These are phyloP conservation scores for Candida gigantensis DNA, from an alignment of 1,139 yeast genomes.

Conservation along the genomic window DNA sequence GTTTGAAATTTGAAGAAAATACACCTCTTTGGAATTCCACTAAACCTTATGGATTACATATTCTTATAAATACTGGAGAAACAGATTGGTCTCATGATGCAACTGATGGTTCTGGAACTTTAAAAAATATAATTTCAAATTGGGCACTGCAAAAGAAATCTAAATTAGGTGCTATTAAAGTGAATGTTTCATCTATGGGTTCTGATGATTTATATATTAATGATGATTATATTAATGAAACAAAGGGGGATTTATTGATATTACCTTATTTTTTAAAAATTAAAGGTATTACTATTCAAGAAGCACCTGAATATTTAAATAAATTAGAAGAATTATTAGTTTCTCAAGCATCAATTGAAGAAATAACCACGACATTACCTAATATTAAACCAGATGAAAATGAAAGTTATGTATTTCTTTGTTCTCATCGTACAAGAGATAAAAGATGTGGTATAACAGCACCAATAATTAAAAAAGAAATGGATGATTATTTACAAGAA, in stretches of 20 bases:
- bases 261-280: constrained; percentile 83
- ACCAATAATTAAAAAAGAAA: constrained; percentile 81
- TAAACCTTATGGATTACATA: constrained; percentile 66
- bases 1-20: constrained; percentile 48
- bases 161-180: constrained; percentile 39
- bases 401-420: constrained; percentile 66
- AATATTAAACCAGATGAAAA: constrained; percentile 31
- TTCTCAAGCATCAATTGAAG: constrained; percentile 10
- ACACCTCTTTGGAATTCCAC: constrained; percentile 70
- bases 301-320: constrained; percentile 49
- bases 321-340: constrained; percentile 46
- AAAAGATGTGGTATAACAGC: constrained; percentile 94
- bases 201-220: constrained; percentile 37
- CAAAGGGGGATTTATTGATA: constrained; percentile 59
- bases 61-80: constrained; percentile 80
- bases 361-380: constrained; percentile 9
- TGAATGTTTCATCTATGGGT: constrained; percentile 54
- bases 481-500: constrained; percentile 72
- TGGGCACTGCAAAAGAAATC: constrained; percentile 47
- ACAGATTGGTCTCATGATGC: constrained; percentile 86
- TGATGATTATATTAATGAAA: constrained; percentile 40
- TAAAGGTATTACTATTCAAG: constrained; percentile 47
- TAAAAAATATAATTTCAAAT: constrained; percentile 48
- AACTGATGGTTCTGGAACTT: constrained; percentile 49
- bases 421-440: constrained; percentile 90